Percentiles rank a stretch among this genome's conserved stretches.
Conservation (phyloP, 2,329 filamentous ascomycete species). For the Rhynchosporium agropyri region DNA sequence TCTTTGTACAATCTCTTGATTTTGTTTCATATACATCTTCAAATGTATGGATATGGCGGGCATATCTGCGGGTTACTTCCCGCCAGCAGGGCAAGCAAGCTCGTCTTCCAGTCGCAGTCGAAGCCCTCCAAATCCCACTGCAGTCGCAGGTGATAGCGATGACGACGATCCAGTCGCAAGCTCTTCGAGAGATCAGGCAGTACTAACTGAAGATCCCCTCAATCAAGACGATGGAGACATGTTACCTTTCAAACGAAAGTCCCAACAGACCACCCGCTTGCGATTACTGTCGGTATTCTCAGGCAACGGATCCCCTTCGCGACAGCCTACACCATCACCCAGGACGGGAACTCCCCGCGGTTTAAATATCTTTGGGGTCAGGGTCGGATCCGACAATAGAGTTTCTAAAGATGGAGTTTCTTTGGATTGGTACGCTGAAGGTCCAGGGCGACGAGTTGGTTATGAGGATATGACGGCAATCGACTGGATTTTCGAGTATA, state of each 20-base stretch:
- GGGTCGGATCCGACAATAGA: constrained; percentile 24
- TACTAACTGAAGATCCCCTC: constrained; percentile 61
- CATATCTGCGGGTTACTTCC: constrained; percentile 36
- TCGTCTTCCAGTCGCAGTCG: constrained; percentile 37
- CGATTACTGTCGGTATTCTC: constrained; percentile 39
- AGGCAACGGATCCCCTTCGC: constrained; percentile 29
- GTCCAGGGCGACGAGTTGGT: constrained; percentile 83
- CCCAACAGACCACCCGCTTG: constrained; percentile 46
- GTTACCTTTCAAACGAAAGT: constrained; percentile 73
- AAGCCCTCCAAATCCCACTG: constrained; percentile 29
- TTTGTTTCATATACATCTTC: constrained; percentile 22
- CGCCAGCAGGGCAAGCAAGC: constrained; percentile 29
- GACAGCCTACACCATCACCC: constrained; percentile 36
- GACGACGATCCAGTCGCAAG: constrained; percentile 41
- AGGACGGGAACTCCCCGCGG: constrained; percentile 31
- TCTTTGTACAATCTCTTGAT: constrained; percentile 10
- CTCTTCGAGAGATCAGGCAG: constrained; percentile 39
- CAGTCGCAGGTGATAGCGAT: constrained; percentile 48
- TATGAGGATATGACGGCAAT: constrained; percentile 98
- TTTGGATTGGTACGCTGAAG: constrained; percentile 87
- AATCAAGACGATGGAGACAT: constrained; percentile 52
- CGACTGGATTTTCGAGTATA: constrained; percentile 99
- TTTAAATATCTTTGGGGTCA: constrained; percentile 26
- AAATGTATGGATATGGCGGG: constrained; percentile 41
- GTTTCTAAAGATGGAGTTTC: constrained; percentile 51